phyloP scores from a whole-genome alignment of 345 rosid species.

The Citropsis articulata region DNA sequence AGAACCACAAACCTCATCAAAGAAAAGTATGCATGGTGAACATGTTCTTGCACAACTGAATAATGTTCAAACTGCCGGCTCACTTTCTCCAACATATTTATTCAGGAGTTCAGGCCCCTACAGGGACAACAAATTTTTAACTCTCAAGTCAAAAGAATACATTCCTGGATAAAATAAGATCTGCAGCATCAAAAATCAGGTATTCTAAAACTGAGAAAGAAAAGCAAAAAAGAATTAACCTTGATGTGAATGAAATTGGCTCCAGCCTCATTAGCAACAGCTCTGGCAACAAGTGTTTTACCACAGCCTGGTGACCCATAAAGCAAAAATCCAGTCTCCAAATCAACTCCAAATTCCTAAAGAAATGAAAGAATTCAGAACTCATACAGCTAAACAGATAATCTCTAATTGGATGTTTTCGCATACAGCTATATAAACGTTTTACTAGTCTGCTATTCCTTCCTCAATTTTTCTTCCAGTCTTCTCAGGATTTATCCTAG shows the following conservation, averaged over 20 bases:
- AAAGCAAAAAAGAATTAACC: constrained; percentile 32
- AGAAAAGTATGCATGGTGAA: constrained; percentile 86
- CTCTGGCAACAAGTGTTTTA: constrained; percentile 95
- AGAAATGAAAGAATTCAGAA: constrained; percentile 7
- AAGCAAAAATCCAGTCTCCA: constrained; percentile 89
- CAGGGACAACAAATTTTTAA: neutral
- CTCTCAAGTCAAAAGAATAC: neutral
- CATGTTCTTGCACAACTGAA: constrained; percentile 85
- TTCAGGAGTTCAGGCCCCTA: constrained; percentile 92
- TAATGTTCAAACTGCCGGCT: constrained; percentile 75
- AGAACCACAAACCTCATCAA: constrained; percentile 71
- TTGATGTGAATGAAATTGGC: constrained; percentile 95
- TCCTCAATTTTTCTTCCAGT: neutral
- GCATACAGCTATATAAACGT: neutral
- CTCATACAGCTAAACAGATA: neutral
- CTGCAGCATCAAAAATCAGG: neutral
- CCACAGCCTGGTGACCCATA: constrained; percentile 99
- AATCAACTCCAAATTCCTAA: constrained; percentile 72
- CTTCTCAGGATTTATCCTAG: neutral
- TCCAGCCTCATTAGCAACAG: constrained; percentile 94
- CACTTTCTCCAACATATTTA: constrained; percentile 97
- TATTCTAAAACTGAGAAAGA: neutral
- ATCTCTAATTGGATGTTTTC: neutral
- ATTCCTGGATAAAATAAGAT: neutral
- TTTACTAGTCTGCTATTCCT: neutral